Evolutionary conservation across 345 rosid species (phyloP).

Genomic region (Melaleuca alternifolia): DNA sequence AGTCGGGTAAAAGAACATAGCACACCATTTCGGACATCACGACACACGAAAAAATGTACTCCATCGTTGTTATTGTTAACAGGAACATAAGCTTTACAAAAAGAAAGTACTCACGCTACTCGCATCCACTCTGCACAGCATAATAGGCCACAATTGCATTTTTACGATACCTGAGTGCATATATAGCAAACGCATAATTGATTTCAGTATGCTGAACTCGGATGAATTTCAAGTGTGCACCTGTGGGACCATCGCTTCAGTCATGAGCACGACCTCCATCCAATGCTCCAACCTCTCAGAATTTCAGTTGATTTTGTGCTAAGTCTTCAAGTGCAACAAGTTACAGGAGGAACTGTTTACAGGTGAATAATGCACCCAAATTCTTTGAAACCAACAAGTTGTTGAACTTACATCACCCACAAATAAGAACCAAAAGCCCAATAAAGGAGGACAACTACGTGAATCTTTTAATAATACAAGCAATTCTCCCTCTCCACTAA

Average conservation of each 20-base stretch:
- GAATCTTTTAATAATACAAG: constrained; percentile 9
- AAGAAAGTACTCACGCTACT: not conserved
- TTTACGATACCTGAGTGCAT: not conserved
- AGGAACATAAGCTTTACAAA: not conserved
- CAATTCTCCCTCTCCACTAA: constrained; percentile 9
- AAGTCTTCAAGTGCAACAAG: not conserved
- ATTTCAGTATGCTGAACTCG: not conserved
- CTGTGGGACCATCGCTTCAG: not conserved
- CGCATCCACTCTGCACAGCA: not conserved
- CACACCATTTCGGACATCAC: not conserved
- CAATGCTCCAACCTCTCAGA: not conserved
- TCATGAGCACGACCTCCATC: not conserved
- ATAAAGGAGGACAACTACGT: not conserved
- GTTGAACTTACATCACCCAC: constrained; percentile 25
- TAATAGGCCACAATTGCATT: not conserved
- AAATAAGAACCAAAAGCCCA: not conserved
- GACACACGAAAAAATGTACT: not conserved
- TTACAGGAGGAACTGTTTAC: not conserved
- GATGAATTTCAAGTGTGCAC: not conserved
- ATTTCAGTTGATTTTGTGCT: not conserved
- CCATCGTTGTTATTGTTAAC: not conserved
- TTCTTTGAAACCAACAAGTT: constrained; percentile 34
- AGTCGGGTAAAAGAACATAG: not conserved
- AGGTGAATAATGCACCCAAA: not conserved
- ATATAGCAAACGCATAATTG: not conserved